Evolutionary conservation across 805 yeast genomes (phyloP).

Genomic region (Barnettozyma wickerhamii): DNA sequence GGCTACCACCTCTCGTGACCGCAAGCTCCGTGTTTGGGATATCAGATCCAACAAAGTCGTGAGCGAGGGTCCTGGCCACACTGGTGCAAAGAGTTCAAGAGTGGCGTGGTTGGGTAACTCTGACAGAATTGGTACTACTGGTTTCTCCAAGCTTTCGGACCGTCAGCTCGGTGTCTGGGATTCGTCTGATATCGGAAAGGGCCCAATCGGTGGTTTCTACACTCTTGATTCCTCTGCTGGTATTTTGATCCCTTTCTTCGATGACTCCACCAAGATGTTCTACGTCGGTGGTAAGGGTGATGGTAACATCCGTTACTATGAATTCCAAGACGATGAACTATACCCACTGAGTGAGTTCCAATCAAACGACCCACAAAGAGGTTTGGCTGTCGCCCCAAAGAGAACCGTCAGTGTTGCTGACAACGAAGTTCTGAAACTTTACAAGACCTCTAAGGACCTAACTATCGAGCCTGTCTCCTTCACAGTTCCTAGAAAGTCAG

Average conservation of each 20-base stretch:
- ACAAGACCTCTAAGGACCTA: constrained; percentile 83
- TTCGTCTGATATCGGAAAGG: constrained; percentile 61
- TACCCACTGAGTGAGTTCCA: constrained; percentile 84
- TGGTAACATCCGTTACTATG: constrained; percentile 93
- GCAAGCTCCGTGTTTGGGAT: constrained; percentile 89
- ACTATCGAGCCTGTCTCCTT: constrained; percentile 88
- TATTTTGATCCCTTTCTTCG: constrained; percentile 87
- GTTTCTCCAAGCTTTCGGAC: constrained; percentile 87
- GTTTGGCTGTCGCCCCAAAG: constrained; percentile 88
- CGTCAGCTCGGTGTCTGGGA: constrained; percentile 97
- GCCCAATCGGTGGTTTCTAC: constrained; percentile 87
- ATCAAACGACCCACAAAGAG: constrained; percentile 92
- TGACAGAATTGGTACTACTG: constrained; percentile 86
- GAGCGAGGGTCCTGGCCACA: constrained; percentile 84
- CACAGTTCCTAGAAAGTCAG: constrained; percentile 90
- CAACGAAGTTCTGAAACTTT: constrained; percentile 78
- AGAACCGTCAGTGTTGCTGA: constrained; percentile 71
- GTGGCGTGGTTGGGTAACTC: constrained; percentile 87
- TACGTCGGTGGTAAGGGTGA: constrained; percentile 97
- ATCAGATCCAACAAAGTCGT: constrained; percentile 67
- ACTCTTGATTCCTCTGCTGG: constrained; percentile 90
- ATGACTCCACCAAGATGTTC: constrained; percentile 71
- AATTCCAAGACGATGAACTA: constrained; percentile 79
- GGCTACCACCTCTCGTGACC: constrained; percentile 90
- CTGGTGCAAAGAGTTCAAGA: constrained; percentile 89